These are phyloP conservation scores for Beta vulgaris DNA, from an alignment of 148 eudicot species.

Conservation along the genomic window DNA sequence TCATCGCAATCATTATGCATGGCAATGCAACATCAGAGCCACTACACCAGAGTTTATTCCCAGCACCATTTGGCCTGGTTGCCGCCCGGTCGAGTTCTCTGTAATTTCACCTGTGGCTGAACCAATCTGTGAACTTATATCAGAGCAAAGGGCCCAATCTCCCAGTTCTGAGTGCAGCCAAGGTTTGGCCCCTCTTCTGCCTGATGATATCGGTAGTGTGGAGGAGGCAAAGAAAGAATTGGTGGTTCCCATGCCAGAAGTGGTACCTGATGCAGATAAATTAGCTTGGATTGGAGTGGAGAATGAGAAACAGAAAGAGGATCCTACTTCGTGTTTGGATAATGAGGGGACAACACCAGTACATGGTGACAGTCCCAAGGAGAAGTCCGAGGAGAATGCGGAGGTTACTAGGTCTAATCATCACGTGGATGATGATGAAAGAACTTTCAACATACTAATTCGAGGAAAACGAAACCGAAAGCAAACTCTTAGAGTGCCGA, in stretches of 20 bases:
- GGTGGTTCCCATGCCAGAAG: slow-evolving; percentile 41
- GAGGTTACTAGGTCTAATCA: slow-evolving; percentile 22
- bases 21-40: slow-evolving; percentile 80
- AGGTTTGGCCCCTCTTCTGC: slow-evolving; percentile 45
- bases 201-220: slow-evolving; percentile 44
- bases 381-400: slow-evolving; percentile 14
- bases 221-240: slow-evolving; percentile 49
- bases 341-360: slow-evolving; percentile 16
- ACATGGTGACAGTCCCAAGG: slow-evolving; percentile 23
- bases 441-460: slow-evolving; percentile 66
- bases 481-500: slow-evolving; percentile 88
- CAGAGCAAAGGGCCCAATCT: slow-evolving; percentile 44
- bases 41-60: too few relatives aligned
- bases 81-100: slow-evolving; percentile 68
- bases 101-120: slow-evolving; percentile 61
- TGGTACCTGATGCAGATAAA: slow-evolving; percentile 35
- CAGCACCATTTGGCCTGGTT: slow-evolving; percentile 59
- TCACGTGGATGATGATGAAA: slow-evolving; percentile 46
- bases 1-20: slow-evolving; percentile 69
- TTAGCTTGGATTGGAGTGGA: slow-evolving; percentile 35
- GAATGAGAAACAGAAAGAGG: slow-evolving; percentile 34
- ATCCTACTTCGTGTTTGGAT: slow-evolving; percentile 25
- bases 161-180: slow-evolving; percentile 38
- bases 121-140: slow-evolving; percentile 46
- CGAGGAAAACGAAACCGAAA: slow-evolving; percentile 83